A percentile compares a stretch with the other conserved stretches of the same genome.
These are phyloP conservation scores for Hymenoscyphus occultus DNA, from an alignment of 2,329 filamentous ascomycete species.

Conservation along the genomic window DNA sequence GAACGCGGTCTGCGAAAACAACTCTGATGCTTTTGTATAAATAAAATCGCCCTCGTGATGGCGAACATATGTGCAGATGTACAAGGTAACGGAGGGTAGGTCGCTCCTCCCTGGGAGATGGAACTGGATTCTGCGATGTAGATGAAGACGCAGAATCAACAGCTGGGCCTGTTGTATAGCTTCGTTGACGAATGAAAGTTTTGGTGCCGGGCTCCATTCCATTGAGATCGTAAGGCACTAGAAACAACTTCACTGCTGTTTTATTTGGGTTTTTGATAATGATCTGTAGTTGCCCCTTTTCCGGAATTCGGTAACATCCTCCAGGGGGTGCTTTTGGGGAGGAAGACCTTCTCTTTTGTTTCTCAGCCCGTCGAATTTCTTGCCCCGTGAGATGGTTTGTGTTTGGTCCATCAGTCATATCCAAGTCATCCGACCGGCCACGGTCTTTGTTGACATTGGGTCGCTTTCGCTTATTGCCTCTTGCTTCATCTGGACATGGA, in stretches of 20 bases:
- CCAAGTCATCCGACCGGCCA: conserved; percentile 25
- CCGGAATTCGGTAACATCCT: conserved; percentile 89
- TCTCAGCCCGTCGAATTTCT: conserved; percentile 48
- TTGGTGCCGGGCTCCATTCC: conserved; percentile 95
- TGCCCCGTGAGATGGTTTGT: conserved; percentile 33
- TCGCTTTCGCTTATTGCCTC: conserved; percentile 42
- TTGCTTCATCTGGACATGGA: conserved; percentile 46
- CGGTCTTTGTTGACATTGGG: conserved; percentile 21
- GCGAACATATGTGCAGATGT: conserved; percentile 89
- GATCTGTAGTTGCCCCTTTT: conserved; percentile 91
- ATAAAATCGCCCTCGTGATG: conserved; percentile 78
- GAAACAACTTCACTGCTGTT: conserved; percentile 92
- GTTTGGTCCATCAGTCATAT: conserved; percentile 25
- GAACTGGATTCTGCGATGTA: conserved; percentile 19
- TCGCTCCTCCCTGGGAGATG: conserved; percentile 55
- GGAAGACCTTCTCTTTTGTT: conserved; percentile 56
- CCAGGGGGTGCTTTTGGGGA: conserved; percentile 71
- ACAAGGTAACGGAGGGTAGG: conserved; percentile 85
- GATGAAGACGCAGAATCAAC: conserved; percentile 52
- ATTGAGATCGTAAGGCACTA: conserved; percentile 86
- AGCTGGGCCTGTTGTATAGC: conserved; percentile 83
- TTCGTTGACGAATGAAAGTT: conserved; percentile 92
- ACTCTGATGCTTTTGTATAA: conserved; percentile 90
- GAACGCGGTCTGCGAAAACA: conserved; percentile 94
- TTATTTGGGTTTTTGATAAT: conserved; percentile 99